Evolutionary conservation across 2,329 filamentous ascomycete genomes (phyloP).

Genomic region (Drechslera avenae): DNA sequence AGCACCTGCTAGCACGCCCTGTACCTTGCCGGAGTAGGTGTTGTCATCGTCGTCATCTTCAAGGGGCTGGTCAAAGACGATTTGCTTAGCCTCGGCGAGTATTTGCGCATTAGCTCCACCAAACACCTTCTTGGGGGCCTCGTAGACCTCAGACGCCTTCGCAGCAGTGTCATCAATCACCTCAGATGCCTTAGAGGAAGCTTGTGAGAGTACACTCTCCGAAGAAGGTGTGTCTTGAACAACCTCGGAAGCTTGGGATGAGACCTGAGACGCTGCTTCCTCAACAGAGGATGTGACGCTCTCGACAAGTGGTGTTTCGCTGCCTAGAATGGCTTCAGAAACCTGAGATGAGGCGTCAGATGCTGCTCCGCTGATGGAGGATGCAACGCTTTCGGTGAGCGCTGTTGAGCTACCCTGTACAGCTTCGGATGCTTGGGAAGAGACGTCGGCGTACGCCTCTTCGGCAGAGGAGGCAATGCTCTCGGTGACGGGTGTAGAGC

Average conservation of each 20-base stretch:
- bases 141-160: conserved; percentile 32
- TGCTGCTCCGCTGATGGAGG: conserved; percentile 44
- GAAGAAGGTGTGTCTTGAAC: conserved; percentile 21
- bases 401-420: conserved; percentile 40
- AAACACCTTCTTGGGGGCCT: conserved; percentile 57
- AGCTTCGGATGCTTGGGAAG: conserved; percentile 36
- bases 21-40: conserved; percentile 58
- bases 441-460: conserved; percentile 42
- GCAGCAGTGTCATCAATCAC: conserved; percentile 26
- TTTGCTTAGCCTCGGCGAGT: conserved; percentile 53
- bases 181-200: conserved; percentile 27
- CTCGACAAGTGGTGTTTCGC: conserved; percentile 36
- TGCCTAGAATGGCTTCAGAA: conserved; percentile 38
- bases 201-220: conserved; percentile 34
- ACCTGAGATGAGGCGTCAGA: conserved; percentile 39
- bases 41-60: conserved; percentile 54
- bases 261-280: conserved; percentile 42
- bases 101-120: conserved; percentile 60
- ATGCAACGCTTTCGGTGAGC: conserved; percentile 41
- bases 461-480: conserved; percentile 47
- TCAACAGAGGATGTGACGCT: conserved; percentile 46
- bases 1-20: conserved; percentile 58
- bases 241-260: conserved; percentile 32
- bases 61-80: conserved; percentile 57
- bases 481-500: conserved; percentile 39